Evolutionary conservation across 371 early-diverging fungal genomes (phyloP).

Genomic region (Mortierella sp.): DNA sequence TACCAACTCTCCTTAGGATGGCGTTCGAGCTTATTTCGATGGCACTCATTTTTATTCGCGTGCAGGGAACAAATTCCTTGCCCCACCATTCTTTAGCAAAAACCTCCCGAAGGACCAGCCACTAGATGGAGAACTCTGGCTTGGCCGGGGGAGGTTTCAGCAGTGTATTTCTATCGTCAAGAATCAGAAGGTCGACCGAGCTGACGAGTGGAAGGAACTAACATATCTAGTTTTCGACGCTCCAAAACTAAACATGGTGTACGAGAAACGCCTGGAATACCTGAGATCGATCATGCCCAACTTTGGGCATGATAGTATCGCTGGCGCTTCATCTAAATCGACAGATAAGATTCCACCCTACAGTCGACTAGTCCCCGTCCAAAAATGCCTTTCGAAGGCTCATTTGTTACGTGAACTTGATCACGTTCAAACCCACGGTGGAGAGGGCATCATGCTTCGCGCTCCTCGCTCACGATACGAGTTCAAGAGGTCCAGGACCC

Average conservation of each 20-base stretch:
- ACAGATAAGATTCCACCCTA: slow-evolving; percentile 24
- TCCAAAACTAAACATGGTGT: slow-evolving; percentile 55
- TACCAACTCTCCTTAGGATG: slow-evolving; percentile 43
- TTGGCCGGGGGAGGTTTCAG: slow-evolving; percentile 65
- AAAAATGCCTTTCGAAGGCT: slow-evolving; percentile 44
- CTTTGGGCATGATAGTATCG: slow-evolving; percentile 25
- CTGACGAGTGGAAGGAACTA: slow-evolving; percentile 51
- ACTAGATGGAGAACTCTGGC: slow-evolving; percentile 73
- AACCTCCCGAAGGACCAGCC: slow-evolving; percentile 61
- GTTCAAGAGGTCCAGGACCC: slow-evolving; percentile 61
- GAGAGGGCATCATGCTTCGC: slow-evolving; percentile 69
- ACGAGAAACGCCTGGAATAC: slow-evolving; percentile 58
- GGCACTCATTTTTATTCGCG: slow-evolving; percentile 61
- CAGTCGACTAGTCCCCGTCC: slow-evolving; percentile 57
- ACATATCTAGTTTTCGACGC: slow-evolving; percentile 64
- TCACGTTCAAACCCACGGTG: slow-evolving; percentile 62
- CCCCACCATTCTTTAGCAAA: slow-evolving; percentile 68
- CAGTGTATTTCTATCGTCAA: slow-evolving; percentile 68
- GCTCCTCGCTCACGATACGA: slow-evolving; percentile 52
- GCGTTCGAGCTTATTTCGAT: slow-evolving; percentile 70
- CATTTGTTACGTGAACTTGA: slow-evolving; percentile 60
- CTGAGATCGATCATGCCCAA: slow-evolving; percentile 51
- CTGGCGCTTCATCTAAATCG: slow-evolving; percentile 12
- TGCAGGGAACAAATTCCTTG: slow-evolving; percentile 63
- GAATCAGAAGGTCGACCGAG: slow-evolving; percentile 45